phyloP scores from a whole-genome alignment of 768 basidiomycete genomes.

The Boletus subparvulus region DNA sequence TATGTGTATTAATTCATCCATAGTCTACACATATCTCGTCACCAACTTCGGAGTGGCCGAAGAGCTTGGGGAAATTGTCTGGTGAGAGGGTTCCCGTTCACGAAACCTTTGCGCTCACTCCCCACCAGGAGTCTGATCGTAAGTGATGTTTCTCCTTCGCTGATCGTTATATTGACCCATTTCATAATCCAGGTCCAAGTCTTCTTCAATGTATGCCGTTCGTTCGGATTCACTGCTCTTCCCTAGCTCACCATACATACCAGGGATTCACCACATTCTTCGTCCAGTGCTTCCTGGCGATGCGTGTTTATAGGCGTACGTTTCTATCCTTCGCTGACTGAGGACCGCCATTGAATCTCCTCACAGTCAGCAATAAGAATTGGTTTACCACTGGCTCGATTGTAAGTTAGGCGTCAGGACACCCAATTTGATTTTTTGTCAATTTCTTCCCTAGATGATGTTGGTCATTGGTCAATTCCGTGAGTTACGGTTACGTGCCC shows the following conservation, averaged over 20 bases:
- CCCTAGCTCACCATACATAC: background rate
- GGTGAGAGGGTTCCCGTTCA: constrained; percentile 34
- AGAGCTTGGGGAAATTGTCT: constrained; percentile 37
- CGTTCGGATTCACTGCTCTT: background rate
- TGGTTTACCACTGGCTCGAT: constrained; percentile 36
- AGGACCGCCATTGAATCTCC: background rate
- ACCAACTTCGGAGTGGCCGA: constrained; percentile 13
- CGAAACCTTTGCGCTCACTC: background rate
- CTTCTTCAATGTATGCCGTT: constrained; percentile 42
- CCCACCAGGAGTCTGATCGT: constrained; percentile 24
- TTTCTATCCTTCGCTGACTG: background rate
- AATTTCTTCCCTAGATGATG: constrained; percentile 9
- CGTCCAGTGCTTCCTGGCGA: constrained; percentile 54
- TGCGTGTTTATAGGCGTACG: constrained; percentile 50
- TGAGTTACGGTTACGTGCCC: constrained; percentile 13
- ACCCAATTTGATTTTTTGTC: background rate
- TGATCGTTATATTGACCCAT: constrained; percentile 4
- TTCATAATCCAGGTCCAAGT: constrained; percentile 42
- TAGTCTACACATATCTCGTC: constrained; percentile 51
- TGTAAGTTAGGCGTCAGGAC: constrained; percentile 14
- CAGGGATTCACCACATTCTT: constrained; percentile 45
- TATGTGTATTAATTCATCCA: background rate
- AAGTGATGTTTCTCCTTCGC: constrained; percentile 1
- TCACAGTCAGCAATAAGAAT: constrained; percentile 49
- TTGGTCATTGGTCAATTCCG: constrained; percentile 43